phyloP scores from a whole-genome alignment of 306 rosid species.

The Parietaria judaica region DNA sequence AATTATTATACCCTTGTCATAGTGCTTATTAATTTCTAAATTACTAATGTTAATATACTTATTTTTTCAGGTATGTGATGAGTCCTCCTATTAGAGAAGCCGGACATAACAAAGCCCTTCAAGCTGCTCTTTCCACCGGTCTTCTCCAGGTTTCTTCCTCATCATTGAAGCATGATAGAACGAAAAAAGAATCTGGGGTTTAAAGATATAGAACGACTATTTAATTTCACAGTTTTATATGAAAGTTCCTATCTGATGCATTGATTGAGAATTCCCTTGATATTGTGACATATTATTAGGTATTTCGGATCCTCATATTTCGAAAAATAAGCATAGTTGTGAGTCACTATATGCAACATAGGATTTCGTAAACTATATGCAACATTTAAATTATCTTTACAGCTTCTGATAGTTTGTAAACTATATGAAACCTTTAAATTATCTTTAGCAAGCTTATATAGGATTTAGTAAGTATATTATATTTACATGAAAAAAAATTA shows the following conservation, averaged over 20 bases:
- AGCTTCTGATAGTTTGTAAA: too few relatives aligned
- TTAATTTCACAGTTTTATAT: too few relatives aligned
- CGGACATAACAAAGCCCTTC: slow-evolving; percentile 90
- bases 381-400: not conserved
- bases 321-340: too few relatives aligned
- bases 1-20: not conserved
- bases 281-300: too few relatives aligned
- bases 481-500: too few relatives aligned
- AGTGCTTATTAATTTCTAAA: not conserved
- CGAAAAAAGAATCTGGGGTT: not conserved
- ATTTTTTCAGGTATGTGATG: slow-evolving; percentile 79
- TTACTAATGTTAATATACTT: not conserved
- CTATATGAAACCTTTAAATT: not conserved
- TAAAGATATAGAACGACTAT: too few relatives aligned
- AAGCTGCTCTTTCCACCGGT: slow-evolving; percentile 82
- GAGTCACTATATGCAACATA: too few relatives aligned
- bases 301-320: too few relatives aligned
- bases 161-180: not conserved
- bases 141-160: slow-evolving; percentile 58
- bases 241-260: too few relatives aligned
- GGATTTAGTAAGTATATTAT: too few relatives aligned
- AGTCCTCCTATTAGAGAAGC: slow-evolving; percentile 83
- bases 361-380: too few relatives aligned
- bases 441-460: not conserved
- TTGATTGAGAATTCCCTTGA: too few relatives aligned